Base-by-base conservation (phyloP, 805 yeast species). In the Hemisphaericaspora nanyangensis region DNA sequence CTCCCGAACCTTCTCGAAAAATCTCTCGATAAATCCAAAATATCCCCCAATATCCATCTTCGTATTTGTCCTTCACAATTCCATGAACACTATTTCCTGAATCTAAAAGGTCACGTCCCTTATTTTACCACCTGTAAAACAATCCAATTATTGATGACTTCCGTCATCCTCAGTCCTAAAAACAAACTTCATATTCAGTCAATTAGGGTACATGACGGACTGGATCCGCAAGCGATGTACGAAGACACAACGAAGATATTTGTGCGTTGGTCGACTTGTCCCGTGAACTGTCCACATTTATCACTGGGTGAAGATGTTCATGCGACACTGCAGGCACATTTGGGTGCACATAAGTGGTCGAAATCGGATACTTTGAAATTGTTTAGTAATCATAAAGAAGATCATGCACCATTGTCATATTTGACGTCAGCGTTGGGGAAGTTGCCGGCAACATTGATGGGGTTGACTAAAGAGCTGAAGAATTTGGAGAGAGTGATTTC, bases 121-220 rank as follows among this genome's bases (percentile, higher is more conserved):
- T 82, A 81, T 54, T 66, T 70, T 35, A 70, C 83, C 3, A 70
- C 83, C 0, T 55, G 76, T 42, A 80, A 79, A 47, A 70, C 85
- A 1, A 52, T 81, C 3, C 80, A 78, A 50, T 45, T 80, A 26
- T 53, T 79, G 3, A 43, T 80, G 26, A 75, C 79, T 3, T 77
- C 77, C 24, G 65, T 82, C 34, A 68, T 80, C n/a, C 52, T 82
- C 18, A 71, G 73, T 39, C 77, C 80, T 3, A 60, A 64, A 8
- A 71, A 75, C 2, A 68, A 69, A 47, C 55, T 83, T 13, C 87
- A 80, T 49, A 68, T 82, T 31, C 62, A 68, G 42, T 58, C 70
- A 41, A 52, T 74, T 17, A 54, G 64, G 33, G 59, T 51, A 0
- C 41, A 43, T 25, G 39, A 42, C 2, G 45, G 44, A 12, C 44